Percentiles rank a stretch among this genome's conserved stretches.
Conservation (phyloP, 257 asterid genomes). For the Gardenia jasminoides region DNA sequence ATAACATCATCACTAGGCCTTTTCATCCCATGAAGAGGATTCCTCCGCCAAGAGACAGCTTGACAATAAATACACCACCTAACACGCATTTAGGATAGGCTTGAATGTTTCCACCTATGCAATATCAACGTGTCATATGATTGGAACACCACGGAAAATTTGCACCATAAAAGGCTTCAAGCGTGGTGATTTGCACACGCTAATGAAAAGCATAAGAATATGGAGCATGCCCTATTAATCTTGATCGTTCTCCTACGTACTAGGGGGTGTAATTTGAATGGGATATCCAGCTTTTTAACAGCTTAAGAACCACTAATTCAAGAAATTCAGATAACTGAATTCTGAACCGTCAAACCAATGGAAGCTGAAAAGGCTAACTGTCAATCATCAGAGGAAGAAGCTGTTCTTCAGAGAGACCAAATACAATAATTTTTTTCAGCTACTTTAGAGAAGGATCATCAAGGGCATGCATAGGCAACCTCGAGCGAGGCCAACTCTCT, state of each 20-base stretch:
- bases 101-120: slow-evolving; percentile 5
- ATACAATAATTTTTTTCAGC: slow-evolving; percentile 11
- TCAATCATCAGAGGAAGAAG: slow-evolving; percentile 11
- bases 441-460: slow-evolving; percentile 19
- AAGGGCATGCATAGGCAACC: slow-evolving; percentile 5
- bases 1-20: neutral
- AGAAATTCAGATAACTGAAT: slow-evolving; percentile 23
- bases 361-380: slow-evolving; percentile 26
- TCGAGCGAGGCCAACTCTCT: slow-evolving; percentile 8
- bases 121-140: slow-evolving; percentile 19
- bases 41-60: slow-evolving; percentile 8
- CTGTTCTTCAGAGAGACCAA: slow-evolving; percentile 13
- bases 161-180: slow-evolving; percentile 20
- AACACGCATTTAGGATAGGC: slow-evolving; percentile 4
- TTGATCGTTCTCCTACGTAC: slow-evolving; percentile 17
- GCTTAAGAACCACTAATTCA: slow-evolving; percentile 34
- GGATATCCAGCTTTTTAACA: slow-evolving; percentile 16
- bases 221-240: slow-evolving; percentile 19
- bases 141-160: slow-evolving; percentile 19
- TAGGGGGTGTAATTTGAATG: slow-evolving; percentile 23
- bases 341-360: slow-evolving; percentile 10
- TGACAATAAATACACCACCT: slow-evolving; percentile 8
- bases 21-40: slow-evolving; percentile 5
- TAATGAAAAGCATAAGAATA: slow-evolving; percentile 6
- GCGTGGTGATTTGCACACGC: slow-evolving; percentile 12